These are phyloP conservation scores for Phytophthora pini DNA, from an alignment of 352 stramenopile species.

Conservation along the genomic window DNA sequence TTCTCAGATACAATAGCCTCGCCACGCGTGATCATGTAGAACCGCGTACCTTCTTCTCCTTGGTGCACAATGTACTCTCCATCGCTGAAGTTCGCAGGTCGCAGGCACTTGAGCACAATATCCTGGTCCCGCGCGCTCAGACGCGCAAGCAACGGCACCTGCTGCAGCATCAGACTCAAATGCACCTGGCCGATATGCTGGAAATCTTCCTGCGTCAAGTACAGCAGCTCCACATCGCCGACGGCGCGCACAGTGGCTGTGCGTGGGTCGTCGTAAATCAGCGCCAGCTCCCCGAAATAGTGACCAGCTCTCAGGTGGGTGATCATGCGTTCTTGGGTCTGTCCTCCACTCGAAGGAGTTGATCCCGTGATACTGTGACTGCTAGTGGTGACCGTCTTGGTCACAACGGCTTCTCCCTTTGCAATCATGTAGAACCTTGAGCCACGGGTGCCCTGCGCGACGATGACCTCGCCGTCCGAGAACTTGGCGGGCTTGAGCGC, in stretches of 20 bases:
- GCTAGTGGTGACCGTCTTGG: constrained; percentile 62
- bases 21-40: constrained; percentile 92
- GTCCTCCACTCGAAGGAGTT: constrained; percentile 33
- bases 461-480: constrained; percentile 82
- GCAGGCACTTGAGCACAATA: constrained; percentile 80
- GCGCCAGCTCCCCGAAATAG: constrained; percentile 94
- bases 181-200: constrained; percentile 88
- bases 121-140: constrained; percentile 81
- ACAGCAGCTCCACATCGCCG: constrained; percentile 83
- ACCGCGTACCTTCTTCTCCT: constrained; percentile 86
- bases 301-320: constrained; percentile 90
- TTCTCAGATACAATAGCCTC: constrained; percentile 86
- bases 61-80: constrained; percentile 92
- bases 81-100: constrained; percentile 84
- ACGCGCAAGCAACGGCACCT: constrained; percentile 79
- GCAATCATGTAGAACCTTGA: constrained; percentile 93
- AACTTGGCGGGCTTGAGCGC: constrained; percentile 89
- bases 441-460: constrained; percentile 85
- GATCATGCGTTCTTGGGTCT: constrained; percentile 84
- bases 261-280: constrained; percentile 93
- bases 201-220: constrained; percentile 89
- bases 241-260: constrained; percentile 81
- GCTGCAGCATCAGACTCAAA: constrained; percentile 88
- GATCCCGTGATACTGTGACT: constrained; percentile 42
- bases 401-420: constrained; percentile 87